Evolutionary conservation across 306 rosid genomes (phyloP).

Genomic region (Cucumis cinereus): DNA sequence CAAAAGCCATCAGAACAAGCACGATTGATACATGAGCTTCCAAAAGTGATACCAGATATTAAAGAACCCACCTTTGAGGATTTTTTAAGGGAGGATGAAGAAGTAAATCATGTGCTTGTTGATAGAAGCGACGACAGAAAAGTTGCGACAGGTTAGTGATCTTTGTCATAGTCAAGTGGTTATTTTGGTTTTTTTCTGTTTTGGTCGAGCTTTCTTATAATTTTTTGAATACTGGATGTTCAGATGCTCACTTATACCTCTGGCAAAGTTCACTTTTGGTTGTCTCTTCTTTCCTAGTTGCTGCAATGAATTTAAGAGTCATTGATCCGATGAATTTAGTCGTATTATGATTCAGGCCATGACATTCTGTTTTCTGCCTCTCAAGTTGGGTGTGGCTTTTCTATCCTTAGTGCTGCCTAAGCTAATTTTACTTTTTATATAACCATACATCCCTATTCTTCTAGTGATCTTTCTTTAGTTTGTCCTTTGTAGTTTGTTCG

Average conservation of each 20-base stretch:
- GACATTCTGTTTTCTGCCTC: not conserved
- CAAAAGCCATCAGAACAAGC: conserved; percentile 39
- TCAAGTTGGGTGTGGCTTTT: not conserved
- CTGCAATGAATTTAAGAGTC: not conserved
- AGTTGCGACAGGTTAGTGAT: not conserved
- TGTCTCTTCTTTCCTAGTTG: not conserved
- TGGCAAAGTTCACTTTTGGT: not conserved
- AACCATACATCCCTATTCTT: not conserved
- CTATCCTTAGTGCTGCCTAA: not conserved
- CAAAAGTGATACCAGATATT: conserved; percentile 44
- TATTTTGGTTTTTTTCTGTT: not conserved
- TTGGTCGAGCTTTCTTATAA: not conserved
- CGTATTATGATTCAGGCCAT: not conserved
- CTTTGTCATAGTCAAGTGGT: not conserved
- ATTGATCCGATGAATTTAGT: not conserved
- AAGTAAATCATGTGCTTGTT: conserved; percentile 18
- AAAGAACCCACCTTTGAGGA: conserved; percentile 17
- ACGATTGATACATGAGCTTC: conserved; percentile 34
- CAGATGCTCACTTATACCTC: not conserved
- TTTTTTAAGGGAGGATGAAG: conserved; percentile 15
- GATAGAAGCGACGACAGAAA: not conserved
- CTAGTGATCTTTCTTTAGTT: not conserved
- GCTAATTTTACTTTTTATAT: not conserved
- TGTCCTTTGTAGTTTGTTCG: not conserved
- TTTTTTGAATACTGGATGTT: not conserved